phyloP scores from a whole-genome alignment of 371 early-diverging fungal genomes.

The Mucor mucedo region DNA sequence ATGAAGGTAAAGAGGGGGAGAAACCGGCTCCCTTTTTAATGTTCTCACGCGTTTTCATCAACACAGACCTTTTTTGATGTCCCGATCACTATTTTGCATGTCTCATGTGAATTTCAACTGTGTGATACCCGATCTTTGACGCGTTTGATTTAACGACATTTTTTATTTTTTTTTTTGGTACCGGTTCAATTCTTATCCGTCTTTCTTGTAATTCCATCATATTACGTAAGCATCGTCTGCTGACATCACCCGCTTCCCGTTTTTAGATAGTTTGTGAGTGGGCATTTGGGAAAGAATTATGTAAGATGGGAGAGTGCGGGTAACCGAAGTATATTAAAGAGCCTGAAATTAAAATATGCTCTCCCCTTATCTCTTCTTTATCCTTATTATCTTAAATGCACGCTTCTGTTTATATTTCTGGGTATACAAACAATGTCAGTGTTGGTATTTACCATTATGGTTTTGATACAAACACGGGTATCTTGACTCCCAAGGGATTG shows the following conservation, averaged over 20 bases:
- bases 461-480: constrained; percentile 35
- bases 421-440: constrained; percentile 40
- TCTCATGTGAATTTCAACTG: constrained; percentile 3
- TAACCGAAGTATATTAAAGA: not conserved
- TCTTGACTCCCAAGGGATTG: constrained; percentile 26
- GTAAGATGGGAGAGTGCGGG: not conserved
- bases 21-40: not conserved
- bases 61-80: not conserved
- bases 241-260: too few relatives aligned
- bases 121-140: constrained; percentile 1
- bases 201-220: too few relatives aligned
- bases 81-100: not conserved
- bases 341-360: too few relatives aligned
- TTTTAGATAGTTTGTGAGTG: too few relatives aligned
- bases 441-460: constrained; percentile 47
- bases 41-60: not conserved
- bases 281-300: too few relatives aligned
- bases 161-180: too few relatives aligned
- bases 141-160: not conserved
- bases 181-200: too few relatives aligned
- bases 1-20: not conserved
- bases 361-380: too few relatives aligned
- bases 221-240: too few relatives aligned
- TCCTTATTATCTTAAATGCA: not conserved
- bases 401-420: constrained; percentile 44